A percentile compares a stretch with the other conserved stretches of the same genome.
Evolutionary conservation across 371 early-diverging fungal genomes (phyloP).

Genomic region (Actinomortierella ambigua): DNA sequence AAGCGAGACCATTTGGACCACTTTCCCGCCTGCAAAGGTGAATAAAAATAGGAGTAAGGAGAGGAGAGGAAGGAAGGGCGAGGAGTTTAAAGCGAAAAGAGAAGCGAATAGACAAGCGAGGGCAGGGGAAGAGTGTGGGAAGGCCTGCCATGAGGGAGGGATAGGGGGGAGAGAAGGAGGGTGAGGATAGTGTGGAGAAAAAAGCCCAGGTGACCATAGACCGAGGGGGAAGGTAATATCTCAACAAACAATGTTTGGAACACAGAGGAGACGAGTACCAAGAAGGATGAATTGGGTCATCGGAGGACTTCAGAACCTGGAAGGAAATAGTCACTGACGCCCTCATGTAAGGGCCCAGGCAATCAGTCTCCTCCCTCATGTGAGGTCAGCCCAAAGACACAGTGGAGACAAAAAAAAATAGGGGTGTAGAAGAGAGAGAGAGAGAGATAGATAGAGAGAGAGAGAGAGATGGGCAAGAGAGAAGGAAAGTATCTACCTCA

Average conservation of each 20-base stretch:
- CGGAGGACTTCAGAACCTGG: too few relatives aligned
- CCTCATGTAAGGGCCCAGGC: too few relatives aligned
- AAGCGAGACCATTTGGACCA: neutral
- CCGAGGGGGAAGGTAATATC: too few relatives aligned
- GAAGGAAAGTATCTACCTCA: neutral
- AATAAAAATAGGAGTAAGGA: neutral
- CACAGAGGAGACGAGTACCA: too few relatives aligned
- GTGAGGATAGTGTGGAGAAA: too few relatives aligned
- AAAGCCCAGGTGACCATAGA: too few relatives aligned
- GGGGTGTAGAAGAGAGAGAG: neutral
- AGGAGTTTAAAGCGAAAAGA: neutral
- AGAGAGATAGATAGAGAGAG: neutral
- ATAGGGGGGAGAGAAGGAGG: neutral
- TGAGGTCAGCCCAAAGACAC: neutral
- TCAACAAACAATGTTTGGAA: too few relatives aligned
- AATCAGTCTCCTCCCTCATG: too few relatives aligned
- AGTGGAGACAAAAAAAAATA: neutral
- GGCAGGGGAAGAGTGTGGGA: conserved; percentile 3
- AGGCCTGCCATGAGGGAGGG: neutral
- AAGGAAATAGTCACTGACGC: too few relatives aligned
- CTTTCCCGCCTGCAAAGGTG: neutral
- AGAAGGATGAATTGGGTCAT: too few relatives aligned
- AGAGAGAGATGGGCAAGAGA: neutral
- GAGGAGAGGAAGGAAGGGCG: neutral
- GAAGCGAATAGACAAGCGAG: neutral